A percentile compares a stretch with the other conserved stretches of the same genome.
Conservation (phyloP, 805 yeast species). For the Jamesozyma jinghongensis region DNA sequence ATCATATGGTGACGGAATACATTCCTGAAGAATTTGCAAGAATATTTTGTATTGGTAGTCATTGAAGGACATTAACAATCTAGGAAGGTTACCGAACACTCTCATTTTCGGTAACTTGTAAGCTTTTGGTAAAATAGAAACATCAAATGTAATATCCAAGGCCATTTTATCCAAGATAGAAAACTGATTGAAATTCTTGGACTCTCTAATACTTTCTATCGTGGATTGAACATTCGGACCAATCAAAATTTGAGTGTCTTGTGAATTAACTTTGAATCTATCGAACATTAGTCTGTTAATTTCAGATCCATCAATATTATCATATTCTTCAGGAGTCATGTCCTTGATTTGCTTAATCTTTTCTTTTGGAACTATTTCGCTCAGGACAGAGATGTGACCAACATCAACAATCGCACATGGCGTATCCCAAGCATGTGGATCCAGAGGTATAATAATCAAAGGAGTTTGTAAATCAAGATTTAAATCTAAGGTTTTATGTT, state of each 20-base stretch:
- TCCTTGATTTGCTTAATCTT: slow-evolving; percentile 61
- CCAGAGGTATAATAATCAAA: slow-evolving; percentile 73
- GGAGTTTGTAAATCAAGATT: slow-evolving; percentile 93
- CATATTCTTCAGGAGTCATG: slow-evolving; percentile 64
- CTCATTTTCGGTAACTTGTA: slow-evolving; percentile 60
- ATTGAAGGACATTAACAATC: slow-evolving; percentile 59
- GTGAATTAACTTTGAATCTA: slow-evolving; percentile 62
- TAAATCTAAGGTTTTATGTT: slow-evolving; percentile 82
- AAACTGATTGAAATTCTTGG: slow-evolving; percentile 33
- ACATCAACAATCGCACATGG: slow-evolving; percentile 92
- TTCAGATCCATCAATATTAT: slow-evolving; percentile 34
- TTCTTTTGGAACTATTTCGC: slow-evolving; percentile 68
- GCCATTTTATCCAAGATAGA: slow-evolving; percentile 68
- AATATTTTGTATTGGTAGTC: slow-evolving; percentile 86
- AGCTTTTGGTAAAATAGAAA: slow-evolving; percentile 81
- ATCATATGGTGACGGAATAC: slow-evolving; percentile 16
- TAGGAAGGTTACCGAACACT: slow-evolving; percentile 70
- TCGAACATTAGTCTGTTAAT: slow-evolving; percentile 82
- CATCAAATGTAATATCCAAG: slow-evolving; percentile 62
- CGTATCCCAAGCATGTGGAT: slow-evolving; percentile 67
- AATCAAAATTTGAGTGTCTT: slow-evolving; percentile 80
- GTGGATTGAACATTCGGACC: slow-evolving; percentile 78
- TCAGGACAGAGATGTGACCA: slow-evolving; percentile 79
- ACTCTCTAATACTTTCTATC: slow-evolving; percentile 55
- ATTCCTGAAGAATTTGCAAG: slow-evolving; percentile 64